Conservation (phyloP, 768 basidiomycete species). For the Pleurotus eryngii region DNA sequence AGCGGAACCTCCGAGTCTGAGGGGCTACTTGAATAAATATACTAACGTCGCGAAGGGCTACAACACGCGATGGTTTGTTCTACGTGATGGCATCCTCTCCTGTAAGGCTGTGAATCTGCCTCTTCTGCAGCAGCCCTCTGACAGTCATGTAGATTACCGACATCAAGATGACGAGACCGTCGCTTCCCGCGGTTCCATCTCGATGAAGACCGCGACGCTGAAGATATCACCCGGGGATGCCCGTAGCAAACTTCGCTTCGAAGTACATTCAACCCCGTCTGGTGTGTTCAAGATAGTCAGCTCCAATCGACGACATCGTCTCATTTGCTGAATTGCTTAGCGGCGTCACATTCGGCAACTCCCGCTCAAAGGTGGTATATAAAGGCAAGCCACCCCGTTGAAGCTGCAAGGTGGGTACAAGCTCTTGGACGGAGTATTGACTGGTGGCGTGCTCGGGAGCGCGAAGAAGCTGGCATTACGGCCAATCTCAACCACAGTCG, state of each 20-base stretch:
- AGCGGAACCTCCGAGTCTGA: constrained; percentile 57
- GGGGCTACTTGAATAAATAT: constrained; percentile 88
- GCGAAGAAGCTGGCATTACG: constrained; percentile 17
- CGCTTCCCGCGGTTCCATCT: constrained; percentile 83
- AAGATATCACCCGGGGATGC: constrained; percentile 49
- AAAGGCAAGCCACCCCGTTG: constrained; percentile 83
- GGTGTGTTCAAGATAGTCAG: constrained; percentile 28
- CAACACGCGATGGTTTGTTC: constrained; percentile 88
- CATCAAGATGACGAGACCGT: constrained; percentile 88
- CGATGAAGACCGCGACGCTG: constrained; percentile 75
- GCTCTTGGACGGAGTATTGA: constrained; percentile 74
- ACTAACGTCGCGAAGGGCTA: constrained; percentile 91
- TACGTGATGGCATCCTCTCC: constrained; percentile 81
- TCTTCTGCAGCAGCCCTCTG: not conserved
- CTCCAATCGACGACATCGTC: too few relatives aligned
- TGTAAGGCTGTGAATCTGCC: constrained; percentile 45
- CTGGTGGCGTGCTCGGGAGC: constrained; percentile 48
- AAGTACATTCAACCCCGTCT: constrained; percentile 64
- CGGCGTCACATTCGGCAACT: constrained; percentile 22
- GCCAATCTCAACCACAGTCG: not conserved
- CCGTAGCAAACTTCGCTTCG: constrained; percentile 62
- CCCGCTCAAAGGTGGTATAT: constrained; percentile 73
- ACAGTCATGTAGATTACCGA: constrained; percentile 63
- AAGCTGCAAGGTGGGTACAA: constrained; percentile 84
- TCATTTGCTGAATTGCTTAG: not conserved